Evolutionary conservation across 305 asterid species (phyloP), one percentile per base, ranked within the genome.

Genomic region (Fraxinus sp.): DNA sequence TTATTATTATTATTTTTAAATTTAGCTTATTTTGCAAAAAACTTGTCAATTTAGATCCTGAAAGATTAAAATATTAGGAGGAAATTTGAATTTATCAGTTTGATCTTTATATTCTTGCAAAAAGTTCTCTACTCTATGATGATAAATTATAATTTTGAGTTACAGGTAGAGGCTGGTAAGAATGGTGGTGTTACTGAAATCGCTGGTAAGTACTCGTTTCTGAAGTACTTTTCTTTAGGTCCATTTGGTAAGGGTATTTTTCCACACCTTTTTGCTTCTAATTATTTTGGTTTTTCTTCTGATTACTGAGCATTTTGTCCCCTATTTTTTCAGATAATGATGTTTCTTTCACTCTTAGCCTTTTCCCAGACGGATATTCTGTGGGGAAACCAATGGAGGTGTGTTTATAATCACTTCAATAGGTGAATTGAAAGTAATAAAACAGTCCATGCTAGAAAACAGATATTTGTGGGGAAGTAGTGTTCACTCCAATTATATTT

Each of bases 301-400:
- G 18, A 73, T 62, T 43, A 73, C 70, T 77, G 59, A 28, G 33
- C 62, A 35, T 77, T 76, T 52, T 43, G 33, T 77, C 33, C 41
- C 68, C 66, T 55, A 30, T 59, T 43, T 82, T 87, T 80, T 73
- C 93, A 92, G 99, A 90, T 83, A 86, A 83, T 79, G 97, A 91
- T 83, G 93, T 92, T 64, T 96, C 99, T 10, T 95, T 96, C 87
- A 81, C 92, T 35, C 83, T 96, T 74, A 89, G 84, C 88, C 99
- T 96, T 80, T 96, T 88, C 83, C 95, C 88, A 3, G 92, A 95
- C 84, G 99, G 99, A 82, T 96, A 95, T 91, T 89, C 98, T 16
- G 79, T 95, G 30, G 92, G 93, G 71, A 96, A 92, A 71, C 90
- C 94, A 57, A 39, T 84, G 71, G 98, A 96, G 99, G 99, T 96